Base-by-base conservation (phyloP, 768 basidiomycete genomes). In the Mycena filopes region DNA sequence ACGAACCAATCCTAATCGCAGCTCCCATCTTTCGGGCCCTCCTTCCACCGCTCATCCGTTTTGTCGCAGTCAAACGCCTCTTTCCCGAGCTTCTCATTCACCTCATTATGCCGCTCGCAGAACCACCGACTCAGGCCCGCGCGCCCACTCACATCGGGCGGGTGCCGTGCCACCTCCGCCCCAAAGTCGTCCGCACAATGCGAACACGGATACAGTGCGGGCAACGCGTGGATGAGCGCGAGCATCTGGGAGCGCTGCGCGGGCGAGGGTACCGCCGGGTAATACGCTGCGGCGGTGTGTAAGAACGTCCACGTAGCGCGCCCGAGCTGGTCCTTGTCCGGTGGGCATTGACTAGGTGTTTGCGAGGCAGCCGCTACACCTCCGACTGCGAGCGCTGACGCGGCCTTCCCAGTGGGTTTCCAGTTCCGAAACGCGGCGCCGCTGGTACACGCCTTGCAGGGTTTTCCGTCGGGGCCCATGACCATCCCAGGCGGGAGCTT, bases 221-320 rank as follows among this genome's bases (percentile, higher is more conserved):
- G 95, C 43, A 97, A 77, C 1, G 95, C 85, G 51, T 85, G 85
- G 16, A 99, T 78, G 26, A 99, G 83, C 71, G 85, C 82, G 36
- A 94, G 81, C 96, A 98, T 98, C 69, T 93, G 89, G 28, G 87
- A 84, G 61, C 92, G 90, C 70, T 97, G 94, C 10, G 81, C 79
- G 1, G 88, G 82, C 0, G 90, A 87, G 0, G 97, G 94, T 20
- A 80, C 78, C 23, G 90, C 87, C 25, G 97, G 96, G 79, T 96
- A 99, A 78, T 98, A 98, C 21, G 97, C 95, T 0, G 96, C 97
- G 7, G 97, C 91, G 11, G 95, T 90, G 74, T 99, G 97, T 36
- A 99, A 83, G 85, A 99, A 99, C 16, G 95, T 91, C 97, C 97
- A 98, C 1, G 97, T 97, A 47, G 96, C 92, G 51, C 89, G 88